phyloP scores from a whole-genome alignment of 139 green algal species.

The Volvox reticuliferus region DNA sequence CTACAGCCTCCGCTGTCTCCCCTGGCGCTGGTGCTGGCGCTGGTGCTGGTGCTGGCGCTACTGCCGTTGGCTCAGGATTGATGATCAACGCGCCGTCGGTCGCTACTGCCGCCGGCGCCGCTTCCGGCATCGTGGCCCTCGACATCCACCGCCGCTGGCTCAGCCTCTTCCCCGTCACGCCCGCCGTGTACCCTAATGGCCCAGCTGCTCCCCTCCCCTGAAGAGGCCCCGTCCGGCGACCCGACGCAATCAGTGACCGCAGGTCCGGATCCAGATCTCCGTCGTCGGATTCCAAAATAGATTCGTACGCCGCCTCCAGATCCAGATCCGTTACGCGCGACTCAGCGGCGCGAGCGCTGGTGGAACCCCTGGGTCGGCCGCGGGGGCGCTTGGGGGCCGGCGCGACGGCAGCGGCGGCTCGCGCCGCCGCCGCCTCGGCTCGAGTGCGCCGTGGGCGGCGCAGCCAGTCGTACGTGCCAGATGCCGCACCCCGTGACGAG shows the following conservation, averaged over 20 bases:
- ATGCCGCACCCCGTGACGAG: neutral
- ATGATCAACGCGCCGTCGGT: neutral
- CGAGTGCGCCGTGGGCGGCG: neutral
- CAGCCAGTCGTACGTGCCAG: neutral
- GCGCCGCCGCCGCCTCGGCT: neutral
- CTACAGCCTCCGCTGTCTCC: neutral
- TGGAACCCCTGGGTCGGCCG: neutral
- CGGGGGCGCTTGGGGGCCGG: neutral
- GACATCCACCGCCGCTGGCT: neutral
- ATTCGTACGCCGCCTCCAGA: neutral
- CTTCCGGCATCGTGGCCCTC: neutral
- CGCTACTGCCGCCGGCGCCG: too few species aligned
- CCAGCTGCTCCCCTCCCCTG: neutral
- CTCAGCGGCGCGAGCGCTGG: neutral
- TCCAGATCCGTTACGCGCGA: neutral
- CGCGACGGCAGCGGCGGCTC: neutral
- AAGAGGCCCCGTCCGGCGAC: neutral
- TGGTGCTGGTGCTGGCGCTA: neutral
- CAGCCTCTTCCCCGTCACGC: neutral
- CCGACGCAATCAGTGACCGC: neutral
- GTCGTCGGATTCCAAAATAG: neutral
- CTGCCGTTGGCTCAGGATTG: neutral
- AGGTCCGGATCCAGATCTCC: conserved; percentile 2
- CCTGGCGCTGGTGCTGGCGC: neutral
- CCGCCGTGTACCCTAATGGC: neutral